phyloP scores from a whole-genome alignment of 2,329 filamentous ascomycete species.

The Sporothrix variecibatus region DNA sequence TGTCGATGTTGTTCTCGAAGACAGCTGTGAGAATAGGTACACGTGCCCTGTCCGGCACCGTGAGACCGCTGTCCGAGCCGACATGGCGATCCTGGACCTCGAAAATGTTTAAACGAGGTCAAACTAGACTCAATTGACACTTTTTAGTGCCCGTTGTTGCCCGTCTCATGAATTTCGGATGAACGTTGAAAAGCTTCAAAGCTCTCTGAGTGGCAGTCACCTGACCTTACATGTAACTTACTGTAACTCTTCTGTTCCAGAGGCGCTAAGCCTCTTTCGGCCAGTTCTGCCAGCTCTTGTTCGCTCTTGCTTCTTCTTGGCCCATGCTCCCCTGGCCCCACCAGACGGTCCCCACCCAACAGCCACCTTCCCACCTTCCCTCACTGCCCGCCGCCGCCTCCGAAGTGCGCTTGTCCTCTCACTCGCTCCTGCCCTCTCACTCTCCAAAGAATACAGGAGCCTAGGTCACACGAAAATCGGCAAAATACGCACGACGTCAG shows the following conservation, averaged over 20 bases:
- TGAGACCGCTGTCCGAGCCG: not conserved
- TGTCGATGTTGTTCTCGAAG: not conserved
- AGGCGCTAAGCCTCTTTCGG: conserved; percentile 19
- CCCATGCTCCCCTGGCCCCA: conserved; percentile 20
- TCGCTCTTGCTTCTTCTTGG: not conserved
- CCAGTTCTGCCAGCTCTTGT: conserved; percentile 6
- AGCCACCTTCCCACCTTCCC: not conserved
- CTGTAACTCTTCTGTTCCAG: not conserved
- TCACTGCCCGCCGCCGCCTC: conserved; percentile 15
- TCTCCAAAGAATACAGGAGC: not conserved
- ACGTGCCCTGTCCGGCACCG: conserved; percentile 18
- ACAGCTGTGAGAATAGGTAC: not conserved
- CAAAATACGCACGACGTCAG: conserved; percentile 16
- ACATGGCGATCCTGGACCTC: conserved; percentile 21
- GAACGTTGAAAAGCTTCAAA: conserved; percentile 13
- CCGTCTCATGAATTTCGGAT: conserved; percentile 6
- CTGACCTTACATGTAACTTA: conserved; percentile 1
- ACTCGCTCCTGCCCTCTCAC: conserved; percentile 18
- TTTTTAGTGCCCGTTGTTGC: not conserved
- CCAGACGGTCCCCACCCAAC: not conserved
- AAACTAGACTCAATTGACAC: not conserved
- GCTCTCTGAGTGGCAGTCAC: not conserved
- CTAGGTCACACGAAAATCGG: conserved; percentile 12
- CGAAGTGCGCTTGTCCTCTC: conserved; percentile 16
- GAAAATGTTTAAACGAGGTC: not conserved